Base-by-base conservation (phyloP, 805 yeast genomes). In the Metschnikowia lunata region DNA sequence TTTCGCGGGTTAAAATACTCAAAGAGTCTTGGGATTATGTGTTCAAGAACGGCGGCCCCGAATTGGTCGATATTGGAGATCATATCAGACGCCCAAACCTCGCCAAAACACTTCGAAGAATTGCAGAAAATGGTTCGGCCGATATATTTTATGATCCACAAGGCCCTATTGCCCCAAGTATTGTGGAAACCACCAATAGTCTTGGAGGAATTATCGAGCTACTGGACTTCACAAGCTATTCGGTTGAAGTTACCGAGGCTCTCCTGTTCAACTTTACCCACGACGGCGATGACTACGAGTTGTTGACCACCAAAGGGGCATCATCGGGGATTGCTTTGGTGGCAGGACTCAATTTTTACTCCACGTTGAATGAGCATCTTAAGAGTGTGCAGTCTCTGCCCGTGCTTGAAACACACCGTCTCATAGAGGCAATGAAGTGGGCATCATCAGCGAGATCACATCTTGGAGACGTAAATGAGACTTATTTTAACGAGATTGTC, bases 341-440 rank as follows among this genome's bases (percentile, higher is more conserved):
- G 12, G 75, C 89, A 2, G 97, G 95, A 0, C 66, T 91, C 37
- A 78, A 80, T 37, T 77, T 88, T 28, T 71, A 85, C 66, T 34
- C 48, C 26, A 38, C 51, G 6, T 18, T 52, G 23, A 30, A 40
- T 10, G 34, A 39, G 8, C 48, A 64, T 3, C 10, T 29, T 1
- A 33, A 37, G 9, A 31, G 34, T 18, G 14, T 18, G n/a, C 34
- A 30, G 7, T 34, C 33, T 8, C 40, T 41, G 18, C 47, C 45
- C 7, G 57, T 52, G 5, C 43, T 75, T 10, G 72, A 77, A 11
- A 69, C 81, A 2, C 97, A 87, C 56, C 72, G 86, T 43, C 59
- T 88, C 7, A 68, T 88, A 9, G 99, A 91, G 64, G 68, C 85
- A 3, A 88, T 91, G 95, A 91, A 91, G 63, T 91, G 97, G 96